These are phyloP conservation scores for Penicillium steckii DNA, from an alignment of 495 filamentous ascomycete species.

Conservation along the genomic window DNA sequence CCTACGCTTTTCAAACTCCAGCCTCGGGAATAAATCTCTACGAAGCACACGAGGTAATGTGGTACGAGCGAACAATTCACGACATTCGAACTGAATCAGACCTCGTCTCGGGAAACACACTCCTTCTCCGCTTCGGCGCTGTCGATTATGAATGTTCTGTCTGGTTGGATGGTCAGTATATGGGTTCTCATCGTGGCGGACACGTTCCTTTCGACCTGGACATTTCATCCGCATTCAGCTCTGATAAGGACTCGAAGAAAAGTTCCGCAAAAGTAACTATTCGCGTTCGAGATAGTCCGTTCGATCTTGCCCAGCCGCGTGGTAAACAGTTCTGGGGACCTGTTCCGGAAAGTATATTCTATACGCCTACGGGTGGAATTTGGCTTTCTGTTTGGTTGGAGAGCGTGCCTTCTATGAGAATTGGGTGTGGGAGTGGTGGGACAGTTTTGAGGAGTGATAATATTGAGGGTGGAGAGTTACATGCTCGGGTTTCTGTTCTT, in stretches of 20 bases:
- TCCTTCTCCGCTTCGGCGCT: conserved; percentile 36
- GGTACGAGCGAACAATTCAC: conserved; percentile 53
- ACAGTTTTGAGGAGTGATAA: conserved; percentile 35
- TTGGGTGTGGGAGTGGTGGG: conserved; percentile 28
- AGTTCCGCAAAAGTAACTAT: conserved; percentile 24
- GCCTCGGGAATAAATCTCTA: conserved; percentile 54
- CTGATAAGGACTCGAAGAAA: not conserved
- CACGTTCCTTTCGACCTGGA: conserved; percentile 41
- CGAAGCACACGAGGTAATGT: conserved; percentile 57
- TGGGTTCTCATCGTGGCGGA: conserved; percentile 33
- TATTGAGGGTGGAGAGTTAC: conserved; percentile 25
- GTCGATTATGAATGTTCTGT: conserved; percentile 38
- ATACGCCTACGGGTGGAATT: conserved; percentile 38
- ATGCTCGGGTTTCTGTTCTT: conserved; percentile 22
- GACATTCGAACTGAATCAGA: conserved; percentile 42
- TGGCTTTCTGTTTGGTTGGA: conserved; percentile 40
- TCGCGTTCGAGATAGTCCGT: conserved; percentile 32
- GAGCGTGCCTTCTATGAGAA: conserved; percentile 29
- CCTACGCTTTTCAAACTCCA: conserved; percentile 57
- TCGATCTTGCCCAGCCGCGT: conserved; percentile 36
- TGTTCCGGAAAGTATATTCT: conserved; percentile 41
- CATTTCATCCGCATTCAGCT: conserved; percentile 25
- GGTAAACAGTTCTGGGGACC: conserved; percentile 43
- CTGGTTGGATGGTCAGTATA: conserved; percentile 28
- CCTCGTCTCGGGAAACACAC: conserved; percentile 9